Percentiles rank a stretch among this genome's conserved stretches.
phyloP scores from a whole-genome alignment of 495 filamentous ascomycete species.

The Aspergillus carlsbadensis region DNA sequence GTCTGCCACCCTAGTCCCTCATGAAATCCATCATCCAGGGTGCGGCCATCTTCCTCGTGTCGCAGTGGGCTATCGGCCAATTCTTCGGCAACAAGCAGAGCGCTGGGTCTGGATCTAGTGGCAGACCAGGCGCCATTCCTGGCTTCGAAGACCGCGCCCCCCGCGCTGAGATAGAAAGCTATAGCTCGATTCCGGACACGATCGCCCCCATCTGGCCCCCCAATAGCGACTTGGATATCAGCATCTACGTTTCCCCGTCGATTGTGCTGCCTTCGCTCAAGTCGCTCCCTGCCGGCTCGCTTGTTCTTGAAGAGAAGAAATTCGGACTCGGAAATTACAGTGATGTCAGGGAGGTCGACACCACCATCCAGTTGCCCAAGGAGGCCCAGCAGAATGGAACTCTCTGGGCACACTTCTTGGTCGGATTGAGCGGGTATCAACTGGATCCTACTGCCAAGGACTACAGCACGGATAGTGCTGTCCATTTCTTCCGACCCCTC shows the following conservation, averaged over 20 bases:
- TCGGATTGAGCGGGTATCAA: constrained; percentile 69
- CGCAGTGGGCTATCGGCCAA: constrained; percentile 62
- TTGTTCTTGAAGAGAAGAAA: constrained; percentile 75
- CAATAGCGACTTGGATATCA: constrained; percentile 76
- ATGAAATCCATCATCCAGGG: constrained; percentile 61
- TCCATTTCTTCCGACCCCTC: constrained; percentile 79
- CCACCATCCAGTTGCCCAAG: constrained; percentile 73
- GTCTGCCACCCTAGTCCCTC: constrained; percentile 41
- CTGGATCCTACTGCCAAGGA: constrained; percentile 70
- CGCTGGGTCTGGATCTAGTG: constrained; percentile 38
- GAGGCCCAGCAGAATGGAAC: constrained; percentile 89
- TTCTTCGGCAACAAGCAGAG: constrained; percentile 53
- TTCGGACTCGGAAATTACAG: constrained; percentile 80
- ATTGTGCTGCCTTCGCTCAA: constrained; percentile 66
- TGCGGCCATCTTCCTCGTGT: constrained; percentile 66
- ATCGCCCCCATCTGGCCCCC: constrained; percentile 86
- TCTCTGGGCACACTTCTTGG: constrained; percentile 89
- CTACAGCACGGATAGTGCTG: constrained; percentile 73
- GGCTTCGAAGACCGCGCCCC: constrained; percentile 64
- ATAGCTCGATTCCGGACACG: constrained; percentile 70
- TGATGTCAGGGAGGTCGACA: constrained; percentile 75
- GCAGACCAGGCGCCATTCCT: constrained; percentile 56
- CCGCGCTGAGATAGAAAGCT: constrained; percentile 59
- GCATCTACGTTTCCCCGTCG: constrained; percentile 77
- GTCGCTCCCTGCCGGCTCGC: constrained; percentile 48